Percentiles rank a stretch among this genome's conserved stretches.
phyloP scores from a whole-genome alignment of 345 rosid species.

The Brassica cretica region DNA sequence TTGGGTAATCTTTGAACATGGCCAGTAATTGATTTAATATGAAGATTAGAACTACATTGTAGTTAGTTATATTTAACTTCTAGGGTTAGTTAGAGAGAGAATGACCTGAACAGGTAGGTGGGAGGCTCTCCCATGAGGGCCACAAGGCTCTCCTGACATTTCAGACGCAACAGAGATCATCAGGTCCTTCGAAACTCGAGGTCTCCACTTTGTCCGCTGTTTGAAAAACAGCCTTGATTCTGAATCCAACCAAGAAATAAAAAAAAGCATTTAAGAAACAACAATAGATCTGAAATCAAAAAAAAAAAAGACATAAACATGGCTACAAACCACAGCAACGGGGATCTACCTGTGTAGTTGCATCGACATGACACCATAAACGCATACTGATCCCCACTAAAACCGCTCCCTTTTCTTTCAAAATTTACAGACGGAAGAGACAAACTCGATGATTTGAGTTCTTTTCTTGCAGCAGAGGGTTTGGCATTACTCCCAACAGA shows the following conservation, averaged over 20 bases:
- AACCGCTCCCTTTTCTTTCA: conserved; percentile 53
- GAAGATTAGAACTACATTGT: no score
- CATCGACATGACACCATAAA: conserved; percentile 88
- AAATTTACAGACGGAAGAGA: conserved; percentile 48
- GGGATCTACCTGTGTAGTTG: conserved; percentile 74
- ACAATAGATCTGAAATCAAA: background rate
- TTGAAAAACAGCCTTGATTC: conserved; percentile 90
- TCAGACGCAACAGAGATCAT: conserved; percentile 91
- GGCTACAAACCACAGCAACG: conserved; percentile 27
- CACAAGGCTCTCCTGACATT: conserved; percentile 63
- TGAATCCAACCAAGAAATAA: conserved; percentile 33
- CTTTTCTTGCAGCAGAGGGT: conserved; percentile 50
- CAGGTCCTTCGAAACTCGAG: conserved; percentile 72
- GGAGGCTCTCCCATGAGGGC: conserved; percentile 55
- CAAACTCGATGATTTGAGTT: conserved; percentile 46
- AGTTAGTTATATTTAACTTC: no score
- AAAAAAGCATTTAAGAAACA: conserved; percentile 17
- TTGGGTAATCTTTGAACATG: no score
- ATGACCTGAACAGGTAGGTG: conserved; percentile 93
- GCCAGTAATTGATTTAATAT: no score
- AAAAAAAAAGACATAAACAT: background rate
- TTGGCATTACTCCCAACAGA: conserved; percentile 58
- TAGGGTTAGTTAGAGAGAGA: conserved; percentile 18
- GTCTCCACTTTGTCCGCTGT: conserved; percentile 85
- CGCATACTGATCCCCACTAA: conserved; percentile 62